Conservation (phyloP, 805 yeast species). For the Yarrowia phangngaensis region DNA sequence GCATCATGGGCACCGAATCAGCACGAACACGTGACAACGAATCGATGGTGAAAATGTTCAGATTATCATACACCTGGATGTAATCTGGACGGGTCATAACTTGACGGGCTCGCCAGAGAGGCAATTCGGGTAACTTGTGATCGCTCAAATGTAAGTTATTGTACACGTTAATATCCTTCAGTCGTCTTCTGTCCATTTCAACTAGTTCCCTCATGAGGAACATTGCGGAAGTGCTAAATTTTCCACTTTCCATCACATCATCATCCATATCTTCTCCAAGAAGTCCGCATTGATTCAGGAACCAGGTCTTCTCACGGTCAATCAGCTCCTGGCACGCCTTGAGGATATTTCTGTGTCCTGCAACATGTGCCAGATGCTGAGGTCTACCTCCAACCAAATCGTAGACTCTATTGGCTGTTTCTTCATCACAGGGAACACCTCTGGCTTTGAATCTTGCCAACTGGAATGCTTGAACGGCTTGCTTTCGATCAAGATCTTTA, state of each 20-base stretch:
- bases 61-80: slow-evolving; percentile 67
- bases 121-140: slow-evolving; percentile 65
- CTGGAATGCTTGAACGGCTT: slow-evolving; percentile 53
- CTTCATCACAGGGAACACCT: slow-evolving; percentile 43
- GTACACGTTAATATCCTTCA: slow-evolving; percentile 23
- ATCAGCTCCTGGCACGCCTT: slow-evolving; percentile 65
- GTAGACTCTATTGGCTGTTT: slow-evolving; percentile 52
- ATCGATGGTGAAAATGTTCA: slow-evolving; percentile 77
- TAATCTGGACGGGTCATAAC: slow-evolving; percentile 82
- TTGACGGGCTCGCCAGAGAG: slow-evolving; percentile 79
- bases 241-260: slow-evolving; percentile 81
- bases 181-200: slow-evolving; percentile 51
- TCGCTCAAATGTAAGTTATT: slow-evolving; percentile 37
- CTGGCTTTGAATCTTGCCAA: slow-evolving; percentile 49
- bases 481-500: slow-evolving; percentile 51
- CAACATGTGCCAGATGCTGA: slow-evolving; percentile 69
- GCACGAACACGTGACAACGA: slow-evolving; percentile 67
- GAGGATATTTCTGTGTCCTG: slow-evolving; percentile 38
- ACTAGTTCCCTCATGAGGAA: slow-evolving; percentile 65
- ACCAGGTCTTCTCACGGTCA: slow-evolving; percentile 82
- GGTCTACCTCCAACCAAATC: slow-evolving; percentile 79
- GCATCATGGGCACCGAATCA: slow-evolving; percentile 84
- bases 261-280: slow-evolving; percentile 80
- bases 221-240: slow-evolving; percentile 72
- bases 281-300: slow-evolving; percentile 74